These are phyloP conservation scores for Penicillium chermesinum DNA, from an alignment of 495 filamentous ascomycete species.

Conservation along the genomic window DNA sequence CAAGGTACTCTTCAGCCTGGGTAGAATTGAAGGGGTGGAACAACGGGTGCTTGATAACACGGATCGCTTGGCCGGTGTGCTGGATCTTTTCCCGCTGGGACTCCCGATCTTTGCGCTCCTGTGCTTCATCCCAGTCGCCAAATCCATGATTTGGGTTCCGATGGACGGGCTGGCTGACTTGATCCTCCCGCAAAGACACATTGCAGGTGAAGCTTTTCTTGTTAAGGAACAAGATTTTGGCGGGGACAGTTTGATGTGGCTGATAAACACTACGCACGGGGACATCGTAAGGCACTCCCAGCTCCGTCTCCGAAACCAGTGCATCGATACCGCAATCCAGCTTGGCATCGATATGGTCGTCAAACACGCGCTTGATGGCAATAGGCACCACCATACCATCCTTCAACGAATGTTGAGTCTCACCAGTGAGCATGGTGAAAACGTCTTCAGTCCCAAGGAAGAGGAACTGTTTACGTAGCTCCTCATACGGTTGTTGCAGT, in stretches of 20 bases:
- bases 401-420: constrained; percentile 74
- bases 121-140: constrained; percentile 79
- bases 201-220: constrained; percentile 74
- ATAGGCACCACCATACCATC: constrained; percentile 90
- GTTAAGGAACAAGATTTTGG: constrained; percentile 81
- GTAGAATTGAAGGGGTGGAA: constrained; percentile 89
- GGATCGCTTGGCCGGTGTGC: constrained; percentile 70
- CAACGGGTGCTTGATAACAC: constrained; percentile 94
- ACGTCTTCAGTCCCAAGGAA: constrained; percentile 71
- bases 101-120: constrained; percentile 74
- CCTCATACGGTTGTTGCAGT: constrained; percentile 87
- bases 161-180: constrained; percentile 63
- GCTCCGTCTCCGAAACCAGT: constrained; percentile 66
- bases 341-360: constrained; percentile 86
- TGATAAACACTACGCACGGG: constrained; percentile 55
- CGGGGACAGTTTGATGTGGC: constrained; percentile 75
- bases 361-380: constrained; percentile 78
- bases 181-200: constrained; percentile 75
- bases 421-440: constrained; percentile 95
- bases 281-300: constrained; percentile 58
- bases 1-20: constrained; percentile 91
- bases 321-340: constrained; percentile 94
- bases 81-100: constrained; percentile 76
- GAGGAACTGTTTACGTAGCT: constrained; percentile 77
- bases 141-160: constrained; percentile 61